Evolutionary conservation across 2,329 filamentous ascomycete species (phyloP), one percentile per base, ranked within the genome.

Genomic region (Dendryphion nanum): DNA sequence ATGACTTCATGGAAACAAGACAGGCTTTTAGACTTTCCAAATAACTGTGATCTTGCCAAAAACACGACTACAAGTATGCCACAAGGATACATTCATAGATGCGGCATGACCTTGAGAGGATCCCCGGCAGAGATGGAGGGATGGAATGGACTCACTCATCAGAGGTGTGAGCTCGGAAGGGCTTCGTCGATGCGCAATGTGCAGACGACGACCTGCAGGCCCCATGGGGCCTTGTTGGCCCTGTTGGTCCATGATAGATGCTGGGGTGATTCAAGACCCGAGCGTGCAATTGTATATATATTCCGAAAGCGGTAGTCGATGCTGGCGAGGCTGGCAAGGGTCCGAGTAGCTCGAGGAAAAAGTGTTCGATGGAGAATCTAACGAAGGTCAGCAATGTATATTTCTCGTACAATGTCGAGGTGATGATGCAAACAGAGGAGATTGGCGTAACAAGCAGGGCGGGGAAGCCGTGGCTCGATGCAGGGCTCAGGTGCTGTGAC

Each of bases 101-200:
- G n/a, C n/a, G n/a, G n/a, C n/a, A n/a, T n/a, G n/a, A n/a, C n/a
- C n/a, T n/a, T n/a, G n/a, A n/a, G n/a, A n/a, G 40, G 42, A 37
- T 37, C 18, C 24, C 13, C 32, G 24, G 19, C 24, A 28, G 26
- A 33, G 37, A 40, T 37, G 45, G 36, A 18, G 29, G 32, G 44
- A 32, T 43, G 42, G 30, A 28, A 16, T n/a, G 35, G 24, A 89
- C 88, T 82, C 88, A 89, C 89, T 95, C 87, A 97, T 94, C 70
- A 97, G 75, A 50, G 91, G 93, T 42, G 91, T 97, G 70, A 97
- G 78, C 78, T 97, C 93, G 55, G 93, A 97, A 51, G 91, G 93
- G 73, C 89, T 96, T 71, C 91, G 85, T 65, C 91, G 86, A 76
- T 97, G 91, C 62, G 91, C 91, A 72, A 97, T 96, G 75, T 97